Conservation (phyloP, 805 yeast species). For the Torulaspora indica region DNA sequence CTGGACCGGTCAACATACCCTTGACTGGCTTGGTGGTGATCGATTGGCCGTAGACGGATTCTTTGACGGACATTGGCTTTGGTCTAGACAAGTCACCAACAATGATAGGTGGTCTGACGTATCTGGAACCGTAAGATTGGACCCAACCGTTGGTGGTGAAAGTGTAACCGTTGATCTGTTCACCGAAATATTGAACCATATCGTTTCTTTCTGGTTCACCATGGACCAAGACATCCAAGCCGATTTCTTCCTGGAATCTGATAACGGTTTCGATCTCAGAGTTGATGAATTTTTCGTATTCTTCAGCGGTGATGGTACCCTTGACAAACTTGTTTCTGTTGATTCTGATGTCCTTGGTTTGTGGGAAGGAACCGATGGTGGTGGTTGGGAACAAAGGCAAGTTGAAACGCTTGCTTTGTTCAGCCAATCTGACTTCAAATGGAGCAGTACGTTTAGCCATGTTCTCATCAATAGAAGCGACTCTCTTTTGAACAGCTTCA, state of each 20-base stretch:
- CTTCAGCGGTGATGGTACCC: constrained; percentile 93
- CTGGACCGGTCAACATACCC: constrained; percentile 99
- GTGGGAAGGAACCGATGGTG: constrained; percentile 99
- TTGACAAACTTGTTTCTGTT: constrained; percentile 97
- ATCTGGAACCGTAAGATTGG: constrained; percentile 99
- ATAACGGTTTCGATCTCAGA: constrained; percentile 93
- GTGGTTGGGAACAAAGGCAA: constrained; percentile 99
- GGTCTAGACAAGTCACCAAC: constrained; percentile 99
- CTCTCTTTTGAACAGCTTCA: constrained; percentile 82
- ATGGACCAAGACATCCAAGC: constrained; percentile 96
- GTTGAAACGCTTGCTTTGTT: constrained; percentile 82
- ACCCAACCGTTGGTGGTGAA: constrained; percentile 99
- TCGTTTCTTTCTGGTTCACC: constrained; percentile 99
- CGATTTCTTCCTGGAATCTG: constrained; percentile 99
- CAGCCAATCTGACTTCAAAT: constrained; percentile 80
- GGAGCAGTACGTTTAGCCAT: constrained; percentile 80
- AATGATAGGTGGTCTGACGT: constrained; percentile 98
- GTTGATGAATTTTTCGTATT: constrained; percentile 94
- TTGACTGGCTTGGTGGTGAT: constrained; percentile 93
- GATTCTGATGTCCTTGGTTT: constrained; percentile 97
- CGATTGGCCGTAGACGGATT: constrained; percentile 98
- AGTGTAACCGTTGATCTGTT: constrained; percentile 95
- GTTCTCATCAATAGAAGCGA: constrained; percentile 68
- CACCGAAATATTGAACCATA: constrained; percentile 99
- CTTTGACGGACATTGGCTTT: constrained; percentile 96